Evolutionary conservation across 805 yeast genomes (phyloP).

Genomic region (Wickerhamiella cacticola): DNA sequence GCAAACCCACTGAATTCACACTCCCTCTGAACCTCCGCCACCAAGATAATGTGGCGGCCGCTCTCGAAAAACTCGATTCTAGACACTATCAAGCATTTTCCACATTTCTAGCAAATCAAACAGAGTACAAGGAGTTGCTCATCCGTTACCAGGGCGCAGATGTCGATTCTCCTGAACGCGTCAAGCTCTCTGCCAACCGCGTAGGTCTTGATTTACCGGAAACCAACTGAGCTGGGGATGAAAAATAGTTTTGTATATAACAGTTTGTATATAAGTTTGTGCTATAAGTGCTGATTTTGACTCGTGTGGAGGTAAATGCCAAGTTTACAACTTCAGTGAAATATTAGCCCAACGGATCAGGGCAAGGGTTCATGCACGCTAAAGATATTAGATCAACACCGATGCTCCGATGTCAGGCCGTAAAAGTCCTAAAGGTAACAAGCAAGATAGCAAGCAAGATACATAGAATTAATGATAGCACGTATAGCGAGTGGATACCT

Average conservation of each 20-base stretch:
- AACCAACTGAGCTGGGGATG: no score
- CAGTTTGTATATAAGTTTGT: not conserved
- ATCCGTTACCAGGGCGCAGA: constrained; percentile 76
- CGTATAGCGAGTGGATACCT: not conserved
- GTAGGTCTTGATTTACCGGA: constrained; percentile 57
- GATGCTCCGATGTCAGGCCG: no score
- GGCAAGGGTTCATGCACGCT: not conserved
- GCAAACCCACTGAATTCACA: not conserved
- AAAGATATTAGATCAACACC: not conserved
- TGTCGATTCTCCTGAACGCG: constrained; percentile 65
- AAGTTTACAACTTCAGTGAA: no score
- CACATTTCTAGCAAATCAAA: constrained; percentile 55
- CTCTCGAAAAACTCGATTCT: not conserved
- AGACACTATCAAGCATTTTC: constrained; percentile 36
- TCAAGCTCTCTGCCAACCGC: constrained; percentile 65
- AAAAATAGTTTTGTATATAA: not conserved
- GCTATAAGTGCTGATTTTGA: no score
- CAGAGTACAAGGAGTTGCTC: constrained; percentile 62
- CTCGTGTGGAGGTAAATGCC: no score
- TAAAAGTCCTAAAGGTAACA: no score
- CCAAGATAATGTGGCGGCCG: constrained; percentile 5
- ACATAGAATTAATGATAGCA: no score
- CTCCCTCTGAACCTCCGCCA: constrained; percentile 7
- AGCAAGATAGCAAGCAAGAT: no score
- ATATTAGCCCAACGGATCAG: not conserved